Base-by-base conservation (phyloP, 2,329 filamentous ascomycete species). In the Ophiostoma angusticollis region DNA sequence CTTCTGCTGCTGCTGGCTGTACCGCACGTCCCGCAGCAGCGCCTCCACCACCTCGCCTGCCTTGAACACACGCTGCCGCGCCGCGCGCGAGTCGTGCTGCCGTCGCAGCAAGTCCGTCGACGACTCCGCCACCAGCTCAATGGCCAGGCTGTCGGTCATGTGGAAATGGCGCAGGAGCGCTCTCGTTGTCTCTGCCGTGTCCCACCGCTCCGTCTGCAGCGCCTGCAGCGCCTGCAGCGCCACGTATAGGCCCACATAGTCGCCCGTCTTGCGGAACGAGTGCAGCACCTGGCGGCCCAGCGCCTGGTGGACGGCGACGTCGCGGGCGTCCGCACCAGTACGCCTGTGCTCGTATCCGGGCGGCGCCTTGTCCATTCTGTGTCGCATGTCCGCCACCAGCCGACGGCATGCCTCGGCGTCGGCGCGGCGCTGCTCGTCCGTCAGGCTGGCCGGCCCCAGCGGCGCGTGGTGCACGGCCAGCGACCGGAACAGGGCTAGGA, bases 401-500 rank as follows among this genome's bases (percentile, higher is more conserved):
- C 41, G 31, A 19, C 58, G 48, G 30, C 44, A 45, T 4, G 37
- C 17, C 13, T 17, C 9, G 11, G 35, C 37, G 22, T 52, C 18
- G 31, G 39, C 42, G 54, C 54, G 24, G 11, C 32, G 39, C 34
- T 40, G 29, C 9, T 30, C 28, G 27, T 42, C 42, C 5, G 23
- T 13, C 27, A 40, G 25, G 9, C n/a, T 16, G 9, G 35, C 41
- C 1, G 14, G 19, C 35, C 30, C 19, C 25, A 11, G 32, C n/a
- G 52, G 56, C 13, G 66, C 54, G 5, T 67, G 63, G 53, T 74
- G 74, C 47, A 69, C 56, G 4, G 60, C 60, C 21, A 75, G 58
- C 9, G 69, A 63, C 54, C 71, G 70, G 76, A 78, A 85, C 12
- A 84, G 68, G 13, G 72, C 70, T 44, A 74, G 68, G 52, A 80